Conservation (phyloP, 1,284 basidiomycete genomes). For the Leucoagaricus sp. region DNA sequence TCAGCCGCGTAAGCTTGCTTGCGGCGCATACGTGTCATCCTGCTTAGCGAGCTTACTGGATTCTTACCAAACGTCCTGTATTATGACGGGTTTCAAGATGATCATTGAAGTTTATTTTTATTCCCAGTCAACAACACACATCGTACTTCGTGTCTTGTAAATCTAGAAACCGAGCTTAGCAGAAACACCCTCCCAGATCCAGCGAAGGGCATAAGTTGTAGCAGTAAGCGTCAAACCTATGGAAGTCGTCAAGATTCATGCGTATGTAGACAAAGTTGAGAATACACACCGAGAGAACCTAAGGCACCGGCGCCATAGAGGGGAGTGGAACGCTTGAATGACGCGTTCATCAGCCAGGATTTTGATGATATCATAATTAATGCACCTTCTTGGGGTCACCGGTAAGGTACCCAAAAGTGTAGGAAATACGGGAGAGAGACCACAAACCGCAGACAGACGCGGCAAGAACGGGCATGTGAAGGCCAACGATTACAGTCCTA, state of each 20-base stretch:
- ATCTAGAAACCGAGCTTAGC: slow-evolving; percentile 3
- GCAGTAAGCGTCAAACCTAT: slow-evolving; percentile 13
- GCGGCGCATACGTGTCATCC: background rate
- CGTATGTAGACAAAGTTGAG: background rate
- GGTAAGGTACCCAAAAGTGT: slow-evolving; percentile 59
- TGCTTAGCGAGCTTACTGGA: too few species aligned
- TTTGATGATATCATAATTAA: background rate
- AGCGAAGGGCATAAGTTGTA: slow-evolving; percentile 5
- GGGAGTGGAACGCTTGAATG: slow-evolving; percentile 20
- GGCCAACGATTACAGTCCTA: slow-evolving; percentile 58
- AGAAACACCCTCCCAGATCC: slow-evolving; percentile 15
- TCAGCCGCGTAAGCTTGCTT: background rate
- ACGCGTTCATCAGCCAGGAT: background rate
- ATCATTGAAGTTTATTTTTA: too few species aligned
- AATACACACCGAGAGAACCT: slow-evolving; percentile 16
- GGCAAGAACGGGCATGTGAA: slow-evolving; percentile 58
- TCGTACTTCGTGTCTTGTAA: too few species aligned
- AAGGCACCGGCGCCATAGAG: slow-evolving; percentile 16
- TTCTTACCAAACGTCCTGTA: too few species aligned
- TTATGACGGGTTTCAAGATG: too few species aligned
- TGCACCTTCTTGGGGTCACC: slow-evolving; percentile 45
- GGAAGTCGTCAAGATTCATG: background rate
- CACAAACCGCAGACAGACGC: slow-evolving; percentile 55
- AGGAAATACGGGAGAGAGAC: slow-evolving; percentile 57
- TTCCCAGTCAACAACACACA: too few species aligned